Evolutionary conservation across 2,329 filamentous ascomycete species (phyloP).

Genomic region (Annulohypoxylon truncatum): DNA sequence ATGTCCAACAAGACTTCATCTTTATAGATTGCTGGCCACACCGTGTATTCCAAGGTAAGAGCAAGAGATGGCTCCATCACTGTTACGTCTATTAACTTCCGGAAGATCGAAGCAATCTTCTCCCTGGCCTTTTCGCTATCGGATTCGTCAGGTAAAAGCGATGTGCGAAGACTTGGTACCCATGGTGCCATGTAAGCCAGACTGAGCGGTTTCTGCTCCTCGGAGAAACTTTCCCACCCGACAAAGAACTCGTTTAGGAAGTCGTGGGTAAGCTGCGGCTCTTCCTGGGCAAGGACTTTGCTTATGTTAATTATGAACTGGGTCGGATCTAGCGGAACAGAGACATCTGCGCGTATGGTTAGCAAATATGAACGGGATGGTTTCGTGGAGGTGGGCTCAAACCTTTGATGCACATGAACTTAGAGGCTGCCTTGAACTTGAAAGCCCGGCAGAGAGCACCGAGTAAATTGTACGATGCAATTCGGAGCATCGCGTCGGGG

Average conservation of each 20-base stretch:
- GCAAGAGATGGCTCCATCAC: conserved; percentile 69
- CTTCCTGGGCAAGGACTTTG: conserved; percentile 69
- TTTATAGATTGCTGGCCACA: conserved; percentile 73
- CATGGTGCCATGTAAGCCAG: conserved; percentile 78
- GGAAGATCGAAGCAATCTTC: conserved; percentile 71
- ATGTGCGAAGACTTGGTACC: conserved; percentile 70
- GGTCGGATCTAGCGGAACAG: conserved; percentile 71
- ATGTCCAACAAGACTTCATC: conserved; percentile 75
- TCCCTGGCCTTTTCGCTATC: conserved; percentile 75
- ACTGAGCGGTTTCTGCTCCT: conserved; percentile 74
- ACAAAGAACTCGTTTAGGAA: conserved; percentile 80
- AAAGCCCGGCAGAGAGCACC: conserved; percentile 75
- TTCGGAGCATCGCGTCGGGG: conserved; percentile 67
- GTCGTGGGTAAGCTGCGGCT: conserved; percentile 75
- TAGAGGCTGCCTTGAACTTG: conserved; percentile 71
- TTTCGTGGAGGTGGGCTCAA: conserved; percentile 31
- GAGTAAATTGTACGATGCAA: conserved; percentile 75
- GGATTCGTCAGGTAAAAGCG: conserved; percentile 67
- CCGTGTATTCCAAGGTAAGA: conserved; percentile 71
- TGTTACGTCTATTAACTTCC: conserved; percentile 74
- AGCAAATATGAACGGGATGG: conserved; percentile 14
- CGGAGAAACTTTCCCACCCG: conserved; percentile 76
- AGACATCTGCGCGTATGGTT: conserved; percentile 61
- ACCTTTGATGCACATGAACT: conserved; percentile 72
- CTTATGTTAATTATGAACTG: conserved; percentile 75